Percentiles rank a stretch among this genome's conserved stretches.
These are phyloP conservation scores for Dipodascopsis uninucleata DNA, from an alignment of 805 yeast species.

Conservation along the genomic window DNA sequence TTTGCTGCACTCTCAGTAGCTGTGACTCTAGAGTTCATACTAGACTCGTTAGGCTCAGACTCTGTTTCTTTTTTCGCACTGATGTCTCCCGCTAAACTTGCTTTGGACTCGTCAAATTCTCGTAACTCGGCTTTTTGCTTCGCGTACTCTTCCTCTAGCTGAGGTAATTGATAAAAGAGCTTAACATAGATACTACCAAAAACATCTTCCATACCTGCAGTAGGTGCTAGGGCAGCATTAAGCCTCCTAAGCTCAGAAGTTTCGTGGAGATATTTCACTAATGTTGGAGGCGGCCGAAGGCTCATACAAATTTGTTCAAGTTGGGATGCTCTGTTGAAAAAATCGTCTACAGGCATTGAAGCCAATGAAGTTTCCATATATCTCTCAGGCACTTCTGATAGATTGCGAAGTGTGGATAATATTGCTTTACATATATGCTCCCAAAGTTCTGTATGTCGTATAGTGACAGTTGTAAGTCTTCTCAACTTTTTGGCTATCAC, in stretches of 20 bases:
- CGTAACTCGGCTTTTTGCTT: background rate
- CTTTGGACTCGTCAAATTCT: background rate
- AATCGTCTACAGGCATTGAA: constrained; percentile 36
- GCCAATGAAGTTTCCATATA: constrained; percentile 18
- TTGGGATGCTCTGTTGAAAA: constrained; percentile 40
- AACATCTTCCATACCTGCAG: constrained; percentile 63
- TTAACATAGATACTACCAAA: constrained; percentile 58
- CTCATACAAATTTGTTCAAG: constrained; percentile 27
- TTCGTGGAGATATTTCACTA: constrained; percentile 42
- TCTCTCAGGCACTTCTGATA: constrained; percentile 34
- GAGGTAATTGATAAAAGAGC: constrained; percentile 37
- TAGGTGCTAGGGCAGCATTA: constrained; percentile 79
- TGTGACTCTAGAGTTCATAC: too few species aligned
- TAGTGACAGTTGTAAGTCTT: constrained; percentile 72
- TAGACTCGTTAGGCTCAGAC: too few species aligned
- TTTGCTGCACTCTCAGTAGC: too few species aligned
- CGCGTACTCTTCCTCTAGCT: constrained; percentile 16
- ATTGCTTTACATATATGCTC: constrained; percentile 53
- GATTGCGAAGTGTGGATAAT: constrained; percentile 43
- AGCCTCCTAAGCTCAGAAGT: constrained; percentile 60
- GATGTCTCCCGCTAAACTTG: background rate
- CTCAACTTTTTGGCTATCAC: constrained; percentile 70
- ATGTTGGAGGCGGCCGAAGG: constrained; percentile 12
- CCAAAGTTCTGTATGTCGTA: constrained; percentile 61
- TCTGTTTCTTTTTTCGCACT: background rate